phyloP scores from a whole-genome alignment of 176 grass and related monocot species.

The Tuctoria greenei region DNA sequence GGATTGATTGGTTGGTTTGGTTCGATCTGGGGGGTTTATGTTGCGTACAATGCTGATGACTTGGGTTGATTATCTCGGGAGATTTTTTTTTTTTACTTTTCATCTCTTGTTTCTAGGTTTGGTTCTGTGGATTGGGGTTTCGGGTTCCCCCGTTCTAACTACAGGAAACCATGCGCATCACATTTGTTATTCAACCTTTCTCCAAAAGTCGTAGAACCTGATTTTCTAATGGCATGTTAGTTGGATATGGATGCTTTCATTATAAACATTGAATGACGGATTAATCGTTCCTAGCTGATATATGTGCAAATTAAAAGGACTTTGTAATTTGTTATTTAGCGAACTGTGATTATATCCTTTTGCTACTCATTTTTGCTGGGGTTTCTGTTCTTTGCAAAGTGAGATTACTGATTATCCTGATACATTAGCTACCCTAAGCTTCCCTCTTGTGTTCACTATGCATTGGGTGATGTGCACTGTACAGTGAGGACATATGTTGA shows the following conservation, averaged over 20 bases:
- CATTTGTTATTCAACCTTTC: neutral
- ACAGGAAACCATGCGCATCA: neutral
- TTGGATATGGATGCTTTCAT: neutral
- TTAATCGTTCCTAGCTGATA: neutral
- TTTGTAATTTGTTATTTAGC: neutral
- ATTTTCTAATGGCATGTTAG: neutral
- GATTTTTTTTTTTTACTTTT: neutral
- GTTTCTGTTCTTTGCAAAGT: neutral
- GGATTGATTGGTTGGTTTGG: conserved; percentile 10
- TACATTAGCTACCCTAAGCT: neutral
- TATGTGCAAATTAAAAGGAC: neutral
- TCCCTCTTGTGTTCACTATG: neutral
- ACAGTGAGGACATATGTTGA: neutral
- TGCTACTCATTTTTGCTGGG: neutral
- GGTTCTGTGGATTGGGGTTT: neutral
- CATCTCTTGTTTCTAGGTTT: neutral
- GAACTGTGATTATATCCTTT: neutral
- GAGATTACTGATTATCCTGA: neutral
- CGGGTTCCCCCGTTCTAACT: neutral
- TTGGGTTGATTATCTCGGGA: neutral
- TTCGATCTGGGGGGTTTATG: conserved; percentile 14
- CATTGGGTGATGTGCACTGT: neutral
- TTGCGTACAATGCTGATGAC: conserved; percentile 10
- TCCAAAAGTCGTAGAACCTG: neutral
- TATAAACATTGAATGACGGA: neutral